Evolutionary conservation across 75 land plant genomes (phyloP), one percentile per base, ranked within the genome.

Genomic region (Sequoia sempervirens): DNA sequence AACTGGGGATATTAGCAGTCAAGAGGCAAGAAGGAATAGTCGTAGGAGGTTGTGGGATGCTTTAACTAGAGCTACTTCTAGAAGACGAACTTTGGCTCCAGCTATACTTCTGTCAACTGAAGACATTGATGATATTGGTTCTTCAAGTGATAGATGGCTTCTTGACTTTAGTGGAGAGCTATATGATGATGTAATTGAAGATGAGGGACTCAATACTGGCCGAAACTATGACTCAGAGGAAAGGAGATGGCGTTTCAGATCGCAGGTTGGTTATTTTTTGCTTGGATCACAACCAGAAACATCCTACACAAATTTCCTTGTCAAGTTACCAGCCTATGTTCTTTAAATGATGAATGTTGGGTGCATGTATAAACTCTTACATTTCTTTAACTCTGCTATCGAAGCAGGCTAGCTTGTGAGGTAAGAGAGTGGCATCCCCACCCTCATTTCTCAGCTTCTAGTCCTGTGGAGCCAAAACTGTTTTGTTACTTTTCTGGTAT

Each of bases 11-110:
- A 18, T 80, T 17, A 88, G 81, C 50, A 89, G 85, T 76, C 80
- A 87, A 80, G 91, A 89, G 82, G 80, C 85, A 68, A 93, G 95
- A 82, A 89, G 96, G 80, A 94, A 87, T 50, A 92, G 90, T 82
- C 88, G 96, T 85, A 92, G 96, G 85, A 46, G 93, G 80, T 81
- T 95, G 43, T 94, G 96, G 94, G 94, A 94, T 90, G 91, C 96
- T 52, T 88, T 96, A 69, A 90, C 96, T 75, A 89, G 98, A 80
- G 93, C 88, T 38, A 84, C 89, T 78, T 90, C 92, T 54, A 90
- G 94, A 82, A 84, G 95, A 75, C 88, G 82, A 17, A 80, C 20
- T 47, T 82, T 87, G 81, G 84, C 91, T 30, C 84, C 90, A 52
- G 58, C 89, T 26, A 38, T 90, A 45, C 32, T 89, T 76, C 83